phyloP scores from a whole-genome alignment of 139 green algal genomes.

The Axilococcus clingmanii region DNA sequence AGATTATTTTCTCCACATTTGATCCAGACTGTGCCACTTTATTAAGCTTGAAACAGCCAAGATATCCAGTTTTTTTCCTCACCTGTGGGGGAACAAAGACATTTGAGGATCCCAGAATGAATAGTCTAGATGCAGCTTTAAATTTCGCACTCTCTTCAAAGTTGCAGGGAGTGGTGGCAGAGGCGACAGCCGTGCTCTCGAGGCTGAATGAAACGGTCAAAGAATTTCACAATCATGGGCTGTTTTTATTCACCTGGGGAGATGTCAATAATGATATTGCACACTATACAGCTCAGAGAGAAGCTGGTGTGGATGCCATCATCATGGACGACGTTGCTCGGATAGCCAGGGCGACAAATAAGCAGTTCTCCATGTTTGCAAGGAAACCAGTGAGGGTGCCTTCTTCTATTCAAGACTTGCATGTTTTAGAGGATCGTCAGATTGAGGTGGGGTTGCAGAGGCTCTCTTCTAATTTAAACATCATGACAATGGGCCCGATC shows the following conservation, averaged over 20 bases:
- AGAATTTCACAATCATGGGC: slow-evolving; percentile 22
- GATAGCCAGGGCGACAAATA: slow-evolving; percentile 21
- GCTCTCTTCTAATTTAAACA: not conserved
- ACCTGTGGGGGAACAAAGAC: slow-evolving; percentile 35
- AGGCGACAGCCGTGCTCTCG: slow-evolving; percentile 15
- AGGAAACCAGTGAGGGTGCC: slow-evolving; percentile 22
- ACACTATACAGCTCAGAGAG: slow-evolving; percentile 19
- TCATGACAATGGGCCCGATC: slow-evolving; percentile 2
- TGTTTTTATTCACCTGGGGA: slow-evolving; percentile 40
- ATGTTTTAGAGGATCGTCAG: no score
- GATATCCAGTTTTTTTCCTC: slow-evolving; percentile 39
- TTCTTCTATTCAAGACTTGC: no score
- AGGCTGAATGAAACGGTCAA: slow-evolving; percentile 20
- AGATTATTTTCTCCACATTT: slow-evolving; percentile 40
- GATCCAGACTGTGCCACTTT: slow-evolving; percentile 36
- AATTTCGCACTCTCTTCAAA: slow-evolving; percentile 28
- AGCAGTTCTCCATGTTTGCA: slow-evolving; percentile 19
- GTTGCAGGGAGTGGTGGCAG: slow-evolving; percentile 31
- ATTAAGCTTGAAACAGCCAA: slow-evolving; percentile 31
- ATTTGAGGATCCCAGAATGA: slow-evolving; percentile 40
- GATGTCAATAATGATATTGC: slow-evolving; percentile 31
- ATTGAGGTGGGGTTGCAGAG: no score
- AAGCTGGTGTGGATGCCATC: slow-evolving; percentile 32
- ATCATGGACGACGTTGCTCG: slow-evolving; percentile 34
- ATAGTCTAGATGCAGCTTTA: slow-evolving; percentile 29